Evolutionary conservation across 257 asterid genomes (phyloP), one percentile per base, ranked within the genome.

Genomic region (Gentiana straminea): DNA sequence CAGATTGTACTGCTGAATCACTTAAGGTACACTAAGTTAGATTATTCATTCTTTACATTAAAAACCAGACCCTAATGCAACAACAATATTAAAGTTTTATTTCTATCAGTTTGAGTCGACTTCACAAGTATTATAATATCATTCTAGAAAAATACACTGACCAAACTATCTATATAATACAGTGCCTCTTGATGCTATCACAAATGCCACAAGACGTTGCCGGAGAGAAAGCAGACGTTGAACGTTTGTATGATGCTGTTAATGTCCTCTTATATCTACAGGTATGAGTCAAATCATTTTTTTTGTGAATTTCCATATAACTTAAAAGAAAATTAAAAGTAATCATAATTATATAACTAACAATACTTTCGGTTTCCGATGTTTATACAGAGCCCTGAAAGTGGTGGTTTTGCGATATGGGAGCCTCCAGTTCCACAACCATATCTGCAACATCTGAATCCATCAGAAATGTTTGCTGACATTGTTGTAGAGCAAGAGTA

Each of bases 401-500:
- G 71, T 38, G 78, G 78, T 10, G 78, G 78, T 8, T 73, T 73
- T 47, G 62, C 71, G 8, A 47, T 68, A 8, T 73, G 78, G 78
- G 78, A 73, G 62, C 78, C 78, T 41, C 71, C 70, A 10, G 34
- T 68, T 57, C 74, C 78, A 6, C 74, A 82, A 12, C 94, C 94
- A 43, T 88, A 84, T 58, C 50, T 84, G 59, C 82, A 88, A 73
- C 77, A 72, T 53, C 68, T 87, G 79, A 87, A 87, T 65, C 94
- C 96, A 35, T 78, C 96, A 0, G 94, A 87, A 70, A 70, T 84
- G 13, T 84, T 87, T 55, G 94, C 89, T 0, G 93, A 84, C 62
- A 80, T 82, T 35, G 87, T 87, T 6, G 85, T 87, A 3, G 96
- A 87, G 64, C 68, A 74, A 68, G 93, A 84, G 96, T 87, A 78